Base-by-base conservation (phyloP, 129 eudicot species). In the Flaveria brownii region DNA sequence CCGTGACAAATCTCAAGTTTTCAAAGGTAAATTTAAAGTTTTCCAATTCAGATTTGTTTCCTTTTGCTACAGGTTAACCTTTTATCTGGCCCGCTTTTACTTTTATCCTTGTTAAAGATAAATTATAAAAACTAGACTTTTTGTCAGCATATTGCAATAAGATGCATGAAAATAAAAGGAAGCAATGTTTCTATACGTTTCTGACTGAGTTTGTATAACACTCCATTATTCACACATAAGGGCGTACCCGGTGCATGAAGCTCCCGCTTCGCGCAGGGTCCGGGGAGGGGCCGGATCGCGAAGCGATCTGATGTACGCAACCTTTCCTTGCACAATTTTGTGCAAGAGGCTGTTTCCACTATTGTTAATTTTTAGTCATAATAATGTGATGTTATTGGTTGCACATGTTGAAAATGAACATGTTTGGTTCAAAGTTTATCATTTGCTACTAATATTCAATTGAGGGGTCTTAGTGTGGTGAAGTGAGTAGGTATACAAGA, bases 1-100 rank as follows among this genome's bases (percentile, higher is more conserved):
- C 55, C 86, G 93, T 23, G 87, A 93, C 81, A 88, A 85, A 83
- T 78, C 96, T 39, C 96, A 88, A 88, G 97, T 93, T 17, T 62
- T 80, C 13, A 82, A 88, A 93, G 97, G 97, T 93, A 36, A 30
- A 18, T 45, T 18, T 26, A 54, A 15, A 39, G 13, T 56, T 39
- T 22, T 70, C 3, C 72, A 9, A 1, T 72, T 54, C 39, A 55
- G 64, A 41, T 59, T 16, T 55, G 9, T 41, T 55, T 77, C 42
- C n/a, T 33, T 50, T 33, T 65, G 73, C 54, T 52, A 67, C 26
- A 41, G 28, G 23, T 64, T 51, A 62, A 67, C 56, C 15, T 54
- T 76, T 65, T 23, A 42, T 14, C 11, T 45, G 5, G n/a, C 57
- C 57, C 56, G 14, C 77, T 23, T 41, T 10, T 73, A 39, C 36